These are phyloP conservation scores for Dendrocalamus latiflorus DNA, from an alignment of 202 grass and related monocot genomes.

Conservation along the genomic window DNA sequence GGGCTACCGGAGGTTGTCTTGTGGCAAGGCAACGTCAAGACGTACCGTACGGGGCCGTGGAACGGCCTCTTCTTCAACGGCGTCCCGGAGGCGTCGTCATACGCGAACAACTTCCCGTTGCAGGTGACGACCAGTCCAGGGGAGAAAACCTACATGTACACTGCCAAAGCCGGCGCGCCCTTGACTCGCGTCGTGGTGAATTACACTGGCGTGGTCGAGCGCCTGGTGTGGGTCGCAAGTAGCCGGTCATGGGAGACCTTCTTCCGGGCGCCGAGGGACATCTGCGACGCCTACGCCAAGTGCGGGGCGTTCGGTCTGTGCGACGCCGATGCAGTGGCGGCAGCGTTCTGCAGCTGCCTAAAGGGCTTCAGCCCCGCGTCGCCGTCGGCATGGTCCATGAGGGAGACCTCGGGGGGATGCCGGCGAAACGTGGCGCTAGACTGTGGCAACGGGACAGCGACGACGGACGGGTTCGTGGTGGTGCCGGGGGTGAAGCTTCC, in stretches of 20 bases:
- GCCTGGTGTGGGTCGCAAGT: slow-evolving; percentile 41
- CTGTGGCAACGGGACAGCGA: slow-evolving; percentile 9
- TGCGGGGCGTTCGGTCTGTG: slow-evolving; percentile 41
- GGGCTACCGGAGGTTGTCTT: no score
- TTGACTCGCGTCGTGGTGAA: slow-evolving; percentile 15
- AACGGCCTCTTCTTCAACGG: no score
- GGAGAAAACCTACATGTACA: slow-evolving; percentile 17
- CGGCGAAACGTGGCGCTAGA: slow-evolving; percentile 20
- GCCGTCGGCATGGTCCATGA: background rate
- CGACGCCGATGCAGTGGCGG: background rate
- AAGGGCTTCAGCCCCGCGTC: slow-evolving; percentile 18
- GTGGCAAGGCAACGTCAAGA: background rate
- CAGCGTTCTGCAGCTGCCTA: slow-evolving; percentile 41
- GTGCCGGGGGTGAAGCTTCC: slow-evolving; percentile 43
- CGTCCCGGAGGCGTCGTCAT: no score
- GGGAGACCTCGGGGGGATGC: slow-evolving; percentile 25
- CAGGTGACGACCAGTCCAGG: background rate
- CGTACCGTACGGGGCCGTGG: no score
- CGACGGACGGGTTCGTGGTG: slow-evolving; percentile 29
- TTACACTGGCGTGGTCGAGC: slow-evolving; percentile 34
- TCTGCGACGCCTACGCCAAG: slow-evolving; percentile 51
- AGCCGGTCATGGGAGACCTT: slow-evolving; percentile 22
- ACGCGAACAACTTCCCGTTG: background rate
- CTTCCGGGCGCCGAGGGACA: background rate
- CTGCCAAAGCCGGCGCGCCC: background rate